Evolutionary conservation across 768 basidiomycete genomes (phyloP), one percentile per base, ranked within the genome.

Genomic region (Lentinula raphanica): DNA sequence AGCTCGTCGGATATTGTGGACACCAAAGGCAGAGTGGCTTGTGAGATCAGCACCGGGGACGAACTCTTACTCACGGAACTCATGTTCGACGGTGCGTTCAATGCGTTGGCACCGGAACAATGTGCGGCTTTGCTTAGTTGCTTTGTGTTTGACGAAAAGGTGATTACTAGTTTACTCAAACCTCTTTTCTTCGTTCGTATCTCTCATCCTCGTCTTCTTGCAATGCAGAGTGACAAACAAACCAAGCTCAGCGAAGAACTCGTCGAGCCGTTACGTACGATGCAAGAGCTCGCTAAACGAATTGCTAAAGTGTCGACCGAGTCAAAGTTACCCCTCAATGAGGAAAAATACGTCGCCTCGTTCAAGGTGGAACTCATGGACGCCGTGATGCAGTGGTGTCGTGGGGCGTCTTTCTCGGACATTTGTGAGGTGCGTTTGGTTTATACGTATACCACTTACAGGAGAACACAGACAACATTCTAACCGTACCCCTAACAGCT

Each of bases 321-420:
- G 72, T 92, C 88, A 21, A 97, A 98, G 69, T 77, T 99, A 3
- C 73, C 87, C 1, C 70, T 98, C 46, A 86, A 90, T 55, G 96
- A 98, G 71, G 90, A 97, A 58, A 93, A 96, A 61, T 99, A 99
- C 69, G 92, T 99, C 1, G 80, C 87, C 54, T 93, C 90, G 11
- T 99, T 99, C 85, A 98, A 98, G 73, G 92, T 97, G 19, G 96
- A 98, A 67, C 84, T 99, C 50, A 99, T 98, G 94, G 97, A 98
- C 62, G 92, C 92, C 0, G 97, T 98, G 9, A 80, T 94, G 35
- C 90, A 94, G 60, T 99, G 97, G 97, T 98, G 96, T 75, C 86
- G 92, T n/a, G 97, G 97, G 3, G 92, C 94, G 15, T 92, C 92
- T 27, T 99, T 99, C 73, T 78, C 90, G 1, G 96, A 99, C 25